Evolutionary conservation across 306 rosid species (phyloP), one percentile per base, ranked within the genome.

Genomic region (Lathyrus aphaca): DNA sequence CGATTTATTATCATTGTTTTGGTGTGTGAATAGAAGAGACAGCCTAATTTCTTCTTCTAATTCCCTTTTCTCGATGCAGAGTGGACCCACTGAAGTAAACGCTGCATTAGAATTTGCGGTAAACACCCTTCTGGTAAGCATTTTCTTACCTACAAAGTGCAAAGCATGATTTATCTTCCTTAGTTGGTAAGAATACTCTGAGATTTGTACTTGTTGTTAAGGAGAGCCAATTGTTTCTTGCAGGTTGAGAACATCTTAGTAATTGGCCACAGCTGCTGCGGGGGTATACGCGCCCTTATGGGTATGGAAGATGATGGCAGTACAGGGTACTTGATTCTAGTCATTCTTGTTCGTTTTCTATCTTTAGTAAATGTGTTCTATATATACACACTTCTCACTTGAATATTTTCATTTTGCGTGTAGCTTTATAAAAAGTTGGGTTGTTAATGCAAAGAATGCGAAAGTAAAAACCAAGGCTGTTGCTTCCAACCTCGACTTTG

Each of bases 231-330:
- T 23, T 74, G 74, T 42, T 13, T 13, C n/a, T 80, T 80, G 58
- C 73, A 94, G 99, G 96, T 94, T 44, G 90, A 88, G 73, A 88
- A 94, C 79, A 77, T 94, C 63, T 72, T 94, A 16, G 91, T 94
- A 73, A 88, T 91, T 73, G 97, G 99, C 64, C 99, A 94, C 81
- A 94, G 99, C 82, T 82, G 97, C 82, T 94, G 99, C 60, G 99
- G 99, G 35, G 99, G 99, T 64, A 94, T 94, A 73, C 96, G 84
- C 44, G 99, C 99, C 63, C 96, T 94, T 43, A 91, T 94, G 99
- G 69, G 97, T 48, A 85, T 94, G 94, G 66, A 88, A 74, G 95
- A 91, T 62, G 88, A 84, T 64, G 87, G 21, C 48, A 62, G 66
- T 43, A 63, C 83, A 59, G 87, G 97, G 99, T 91, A 37, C 51